Conservation (phyloP, 169 alveolate genomes). For the Cystoisospora suis region DNA sequence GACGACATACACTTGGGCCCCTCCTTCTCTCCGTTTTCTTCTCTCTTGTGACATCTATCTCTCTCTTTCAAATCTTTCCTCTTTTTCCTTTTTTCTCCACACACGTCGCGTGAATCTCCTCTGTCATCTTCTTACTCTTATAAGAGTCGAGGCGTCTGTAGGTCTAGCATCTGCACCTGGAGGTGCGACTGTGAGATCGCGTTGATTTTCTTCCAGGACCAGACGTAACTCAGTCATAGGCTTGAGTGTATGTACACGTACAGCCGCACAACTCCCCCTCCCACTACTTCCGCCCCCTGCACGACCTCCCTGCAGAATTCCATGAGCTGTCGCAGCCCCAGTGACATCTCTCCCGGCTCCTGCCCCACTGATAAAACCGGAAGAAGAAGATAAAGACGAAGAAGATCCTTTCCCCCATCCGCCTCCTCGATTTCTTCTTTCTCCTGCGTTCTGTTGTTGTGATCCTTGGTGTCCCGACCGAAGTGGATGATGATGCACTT, state of each 20-base stretch:
- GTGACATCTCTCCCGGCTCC: not conserved
- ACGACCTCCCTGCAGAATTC: not conserved
- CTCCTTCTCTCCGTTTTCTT: too few relatives aligned
- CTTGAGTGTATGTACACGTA: not conserved
- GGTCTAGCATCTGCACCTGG: too few relatives aligned
- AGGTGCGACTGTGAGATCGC: too few relatives aligned
- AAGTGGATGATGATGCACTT: not conserved
- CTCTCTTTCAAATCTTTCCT: too few relatives aligned
- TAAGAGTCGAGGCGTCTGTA: too few relatives aligned
- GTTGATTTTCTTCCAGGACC: not conserved
- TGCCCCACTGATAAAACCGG: not conserved
- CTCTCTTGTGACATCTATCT: too few relatives aligned
- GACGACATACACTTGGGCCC: too few relatives aligned
- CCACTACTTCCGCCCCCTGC: not conserved
- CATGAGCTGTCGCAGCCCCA: not conserved
- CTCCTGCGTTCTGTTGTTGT: not conserved
- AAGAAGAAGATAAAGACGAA: too few relatives aligned
- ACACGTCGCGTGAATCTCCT: too few relatives aligned
- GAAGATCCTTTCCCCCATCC: not conserved
- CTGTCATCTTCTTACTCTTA: too few relatives aligned
- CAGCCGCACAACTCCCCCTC: not conserved
- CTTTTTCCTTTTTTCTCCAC: too few relatives aligned
- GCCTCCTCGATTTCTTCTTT: not conserved
- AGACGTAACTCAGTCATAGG: constrained; percentile 20
- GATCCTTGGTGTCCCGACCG: not conserved